Percentiles rank a stretch among this genome's conserved stretches.
Evolutionary conservation across 1,284 basidiomycete species (phyloP).

Genomic region (Peniophora sp.): DNA sequence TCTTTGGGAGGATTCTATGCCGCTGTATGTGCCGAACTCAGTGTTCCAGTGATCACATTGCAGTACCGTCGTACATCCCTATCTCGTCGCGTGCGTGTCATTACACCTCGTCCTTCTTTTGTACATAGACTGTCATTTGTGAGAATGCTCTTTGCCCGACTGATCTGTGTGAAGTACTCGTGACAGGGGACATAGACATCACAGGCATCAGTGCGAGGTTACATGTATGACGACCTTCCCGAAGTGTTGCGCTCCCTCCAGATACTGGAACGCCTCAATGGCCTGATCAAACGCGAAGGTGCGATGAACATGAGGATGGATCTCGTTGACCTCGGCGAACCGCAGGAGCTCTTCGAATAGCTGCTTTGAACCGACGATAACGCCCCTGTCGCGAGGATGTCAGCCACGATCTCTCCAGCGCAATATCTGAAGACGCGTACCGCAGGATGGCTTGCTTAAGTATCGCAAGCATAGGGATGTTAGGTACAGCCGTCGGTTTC

Average conservation of each 20-base stretch:
- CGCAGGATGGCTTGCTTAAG: neutral
- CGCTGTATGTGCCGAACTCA: too few species aligned
- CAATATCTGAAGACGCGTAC: neutral
- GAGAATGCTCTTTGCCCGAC: too few species aligned
- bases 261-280: slow-evolving; percentile 28
- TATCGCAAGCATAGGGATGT: neutral
- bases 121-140: too few species aligned
- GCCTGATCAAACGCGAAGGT: slow-evolving; percentile 31
- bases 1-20: too few species aligned
- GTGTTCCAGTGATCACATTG: too few species aligned
- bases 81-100: too few species aligned
- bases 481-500: neutral
- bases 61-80: too few species aligned
- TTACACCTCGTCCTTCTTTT: too few species aligned
- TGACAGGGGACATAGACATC: too few species aligned
- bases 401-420: neutral
- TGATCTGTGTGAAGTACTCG: too few species aligned
- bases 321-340: slow-evolving; percentile 21
- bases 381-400: neutral
- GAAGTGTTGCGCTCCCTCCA: slow-evolving; percentile 24
- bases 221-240: slow-evolving; percentile 27
- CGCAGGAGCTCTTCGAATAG: slow-evolving; percentile 29
- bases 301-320: slow-evolving; percentile 30
- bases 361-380: slow-evolving; percentile 9
- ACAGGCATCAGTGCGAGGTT: too few species aligned